Percentiles rank a stretch among this genome's conserved stretches.
Evolutionary conservation across 768 basidiomycete genomes (phyloP).

Genomic region (Mycena haematopus): DNA sequence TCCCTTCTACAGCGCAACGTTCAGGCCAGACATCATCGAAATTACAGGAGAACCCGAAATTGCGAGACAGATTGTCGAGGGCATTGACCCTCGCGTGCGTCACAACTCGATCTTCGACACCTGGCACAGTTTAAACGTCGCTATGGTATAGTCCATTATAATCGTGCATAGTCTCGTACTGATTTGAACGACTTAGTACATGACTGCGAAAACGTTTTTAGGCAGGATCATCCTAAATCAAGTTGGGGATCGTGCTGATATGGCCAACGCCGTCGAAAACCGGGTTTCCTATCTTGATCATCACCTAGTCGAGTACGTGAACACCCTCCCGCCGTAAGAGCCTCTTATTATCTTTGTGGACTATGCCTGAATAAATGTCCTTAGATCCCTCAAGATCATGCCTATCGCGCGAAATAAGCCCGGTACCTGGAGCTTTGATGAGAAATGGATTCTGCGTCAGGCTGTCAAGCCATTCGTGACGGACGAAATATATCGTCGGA

Average conservation of each 20-base stretch:
- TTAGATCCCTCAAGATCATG: slow-evolving; percentile 23
- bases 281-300: slow-evolving; percentile 23
- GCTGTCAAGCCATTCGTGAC: slow-evolving; percentile 28
- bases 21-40: slow-evolving; percentile 16
- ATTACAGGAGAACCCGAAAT: slow-evolving; percentile 13
- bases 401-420: slow-evolving; percentile 9
- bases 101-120: slow-evolving; percentile 15
- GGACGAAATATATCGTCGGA: slow-evolving; percentile 24
- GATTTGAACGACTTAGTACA: slow-evolving; percentile 11
- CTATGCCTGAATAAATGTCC: too few species aligned
- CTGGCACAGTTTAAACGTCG: slow-evolving; percentile 26
- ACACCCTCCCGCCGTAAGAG: slow-evolving; percentile 26
- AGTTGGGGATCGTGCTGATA: slow-evolving; percentile 25
- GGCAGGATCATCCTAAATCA: slow-evolving; percentile 14
- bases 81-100: slow-evolving; percentile 20
- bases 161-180: neutral
- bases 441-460: slow-evolving; percentile 30
- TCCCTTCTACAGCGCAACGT: slow-evolving; percentile 12
- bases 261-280: slow-evolving; percentile 23
- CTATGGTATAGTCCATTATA: slow-evolving; percentile 1
- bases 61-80: slow-evolving; percentile 19
- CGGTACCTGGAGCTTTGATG: slow-evolving; percentile 12
- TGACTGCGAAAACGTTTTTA: slow-evolving; percentile 21
- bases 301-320: slow-evolving; percentile 29
- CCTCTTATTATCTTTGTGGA: too few species aligned